Conservation (phyloP, 2,329 filamentous ascomycete genomes). For the Dothiorella sarmentorum region DNA sequence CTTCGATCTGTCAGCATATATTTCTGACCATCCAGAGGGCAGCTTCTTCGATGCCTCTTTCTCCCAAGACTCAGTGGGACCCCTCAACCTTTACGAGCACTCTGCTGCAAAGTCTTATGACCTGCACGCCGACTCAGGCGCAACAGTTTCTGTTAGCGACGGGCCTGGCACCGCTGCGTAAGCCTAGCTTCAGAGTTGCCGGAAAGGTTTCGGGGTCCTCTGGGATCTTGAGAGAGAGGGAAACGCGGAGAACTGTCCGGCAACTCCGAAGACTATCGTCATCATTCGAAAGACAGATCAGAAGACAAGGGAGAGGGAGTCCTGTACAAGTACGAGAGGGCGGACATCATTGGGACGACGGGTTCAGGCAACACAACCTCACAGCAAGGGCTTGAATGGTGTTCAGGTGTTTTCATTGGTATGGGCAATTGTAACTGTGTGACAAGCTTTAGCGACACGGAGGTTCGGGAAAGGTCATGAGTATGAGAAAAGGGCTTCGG, state of each 20-base stretch:
- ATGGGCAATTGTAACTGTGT: constrained; percentile 11
- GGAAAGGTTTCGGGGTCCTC: constrained; percentile 14
- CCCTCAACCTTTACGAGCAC: constrained; percentile 36
- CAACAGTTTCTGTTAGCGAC: constrained; percentile 46
- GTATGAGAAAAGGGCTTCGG: constrained; percentile 8
- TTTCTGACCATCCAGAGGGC: constrained; percentile 31
- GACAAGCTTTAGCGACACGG: constrained; percentile 16
- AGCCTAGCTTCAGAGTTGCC: constrained; percentile 26
- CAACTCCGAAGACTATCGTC: constrained; percentile 13
- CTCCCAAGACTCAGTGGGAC: constrained; percentile 29
- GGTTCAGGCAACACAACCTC: constrained; percentile 3
- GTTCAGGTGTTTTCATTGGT: constrained; percentile 7
- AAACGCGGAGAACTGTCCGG: constrained; percentile 14
- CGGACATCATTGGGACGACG: constrained; percentile 7
- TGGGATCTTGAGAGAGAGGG: constrained; percentile 9
- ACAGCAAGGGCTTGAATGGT: constrained; percentile 7
- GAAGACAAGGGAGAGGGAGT: constrained; percentile 9
- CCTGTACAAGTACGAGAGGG: constrained; percentile 12
- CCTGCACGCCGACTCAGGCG: constrained; percentile 47
- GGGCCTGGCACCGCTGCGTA: constrained; percentile 44
- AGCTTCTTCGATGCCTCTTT: constrained; percentile 36
- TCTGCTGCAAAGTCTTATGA: constrained; percentile 42
- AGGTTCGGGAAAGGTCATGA: constrained; percentile 10
- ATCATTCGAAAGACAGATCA: constrained; percentile 3
- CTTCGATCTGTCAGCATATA: constrained; percentile 35